Percentiles rank a stretch among this genome's conserved stretches.
Evolutionary conservation across 2,329 filamentous ascomycete species (phyloP).

Genomic region (Epichloe elymi): DNA sequence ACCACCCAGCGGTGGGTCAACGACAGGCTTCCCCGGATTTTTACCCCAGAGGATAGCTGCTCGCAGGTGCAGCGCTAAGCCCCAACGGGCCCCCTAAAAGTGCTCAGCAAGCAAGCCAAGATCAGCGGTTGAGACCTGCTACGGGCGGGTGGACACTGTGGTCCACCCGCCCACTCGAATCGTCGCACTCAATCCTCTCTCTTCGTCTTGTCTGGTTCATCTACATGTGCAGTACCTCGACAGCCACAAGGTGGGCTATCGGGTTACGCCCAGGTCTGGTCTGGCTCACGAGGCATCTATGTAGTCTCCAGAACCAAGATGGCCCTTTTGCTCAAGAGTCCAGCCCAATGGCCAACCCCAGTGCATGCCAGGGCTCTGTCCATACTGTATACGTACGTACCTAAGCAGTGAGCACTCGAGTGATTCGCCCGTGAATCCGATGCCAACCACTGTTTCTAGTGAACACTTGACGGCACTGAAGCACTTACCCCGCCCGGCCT

Average conservation of each 20-base stretch:
- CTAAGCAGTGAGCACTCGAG: not conserved
- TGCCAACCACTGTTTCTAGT: not conserved
- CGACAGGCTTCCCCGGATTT: conserved; percentile 15
- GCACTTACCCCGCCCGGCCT: conserved; percentile 31
- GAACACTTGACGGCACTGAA: conserved; percentile 19
- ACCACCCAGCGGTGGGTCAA: conserved; percentile 7
- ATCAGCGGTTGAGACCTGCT: not conserved
- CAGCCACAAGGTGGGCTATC: too few relatives aligned
- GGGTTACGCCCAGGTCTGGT: too few relatives aligned
- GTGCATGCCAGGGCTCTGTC: not conserved
- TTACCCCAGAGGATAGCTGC: conserved; percentile 11
- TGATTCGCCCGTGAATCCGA: not conserved
- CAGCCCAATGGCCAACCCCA: not conserved
- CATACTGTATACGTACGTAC: not conserved
- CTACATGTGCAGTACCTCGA: too few relatives aligned
- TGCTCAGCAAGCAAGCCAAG: not conserved
- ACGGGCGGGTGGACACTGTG: too few relatives aligned
- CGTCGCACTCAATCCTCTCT: not conserved
- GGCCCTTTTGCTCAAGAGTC: not conserved
- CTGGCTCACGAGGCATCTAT: too few relatives aligned
- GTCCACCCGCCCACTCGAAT: not conserved
- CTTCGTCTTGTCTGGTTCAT: not conserved
- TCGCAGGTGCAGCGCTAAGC: conserved; percentile 5
- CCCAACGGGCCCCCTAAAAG: not conserved
- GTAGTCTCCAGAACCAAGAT: not conserved